A percentile compares a stretch with the other conserved stretches of the same genome.
Evolutionary conservation across 2,329 filamentous ascomycete genomes (phyloP).

Genomic region (Fusarium goolgardi): DNA sequence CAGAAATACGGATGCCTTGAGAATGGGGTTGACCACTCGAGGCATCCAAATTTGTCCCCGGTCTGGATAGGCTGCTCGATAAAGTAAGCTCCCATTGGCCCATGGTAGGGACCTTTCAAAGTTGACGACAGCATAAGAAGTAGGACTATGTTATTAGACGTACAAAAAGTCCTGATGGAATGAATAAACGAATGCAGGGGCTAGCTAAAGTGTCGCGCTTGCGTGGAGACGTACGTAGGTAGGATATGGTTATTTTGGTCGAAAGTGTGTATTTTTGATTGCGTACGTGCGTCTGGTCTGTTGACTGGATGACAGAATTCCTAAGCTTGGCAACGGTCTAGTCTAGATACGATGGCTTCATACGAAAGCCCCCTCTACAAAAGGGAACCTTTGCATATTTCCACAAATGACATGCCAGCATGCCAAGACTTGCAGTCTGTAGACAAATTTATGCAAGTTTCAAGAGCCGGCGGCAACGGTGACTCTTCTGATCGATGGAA

Average conservation of each 20-base stretch:
- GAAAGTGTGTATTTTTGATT: slow-evolving; percentile 23
- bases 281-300: slow-evolving; percentile 15
- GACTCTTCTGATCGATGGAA: slow-evolving; percentile 19
- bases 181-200: slow-evolving; percentile 28
- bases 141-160: slow-evolving; percentile 16
- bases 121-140: background rate
- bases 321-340: slow-evolving; percentile 15
- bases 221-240: slow-evolving; percentile 41
- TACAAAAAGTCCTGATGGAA: slow-evolving; percentile 11
- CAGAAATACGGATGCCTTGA: slow-evolving; percentile 49
- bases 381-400: slow-evolving; percentile 7
- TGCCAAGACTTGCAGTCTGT: slow-evolving; percentile 20
- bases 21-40: slow-evolving; percentile 30
- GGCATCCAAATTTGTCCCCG: slow-evolving; percentile 35
- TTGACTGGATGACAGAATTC: slow-evolving; percentile 10
- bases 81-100: slow-evolving; percentile 44
- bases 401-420: slow-evolving; percentile 25
- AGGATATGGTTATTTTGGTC: slow-evolving; percentile 11
- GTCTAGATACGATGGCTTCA: slow-evolving; percentile 28
- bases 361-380: background rate
- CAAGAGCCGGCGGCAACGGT: slow-evolving; percentile 28
- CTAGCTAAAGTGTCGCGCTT: slow-evolving; percentile 38
- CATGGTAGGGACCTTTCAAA: slow-evolving; percentile 17
- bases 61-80: slow-evolving; percentile 47
- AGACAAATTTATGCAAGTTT: slow-evolving; percentile 24